These are phyloP conservation scores for Aspergillus ellipticus DNA, from an alignment of 495 filamentous ascomycete genomes.

Conservation along the genomic window DNA sequence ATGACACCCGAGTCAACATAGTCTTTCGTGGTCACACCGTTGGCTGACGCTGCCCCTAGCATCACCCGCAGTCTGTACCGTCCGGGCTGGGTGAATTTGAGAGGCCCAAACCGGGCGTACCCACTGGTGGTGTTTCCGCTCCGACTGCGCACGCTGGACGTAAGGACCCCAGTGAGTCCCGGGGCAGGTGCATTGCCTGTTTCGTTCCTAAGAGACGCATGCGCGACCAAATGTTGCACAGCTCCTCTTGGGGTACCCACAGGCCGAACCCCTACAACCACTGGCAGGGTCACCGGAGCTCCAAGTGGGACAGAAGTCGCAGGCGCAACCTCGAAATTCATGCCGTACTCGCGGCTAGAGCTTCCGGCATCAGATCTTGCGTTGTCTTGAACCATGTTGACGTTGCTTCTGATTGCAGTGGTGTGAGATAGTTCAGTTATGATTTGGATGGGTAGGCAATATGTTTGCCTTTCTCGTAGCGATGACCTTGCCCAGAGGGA, in stretches of 20 bases:
- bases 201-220: conserved; percentile 32
- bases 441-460: not conserved
- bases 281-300: conserved; percentile 32
- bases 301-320: conserved; percentile 27
- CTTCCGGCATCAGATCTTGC: conserved; percentile 9
- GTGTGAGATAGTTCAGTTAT: not conserved
- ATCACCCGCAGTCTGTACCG: conserved; percentile 37
- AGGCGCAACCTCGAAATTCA: conserved; percentile 34
- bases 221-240: conserved; percentile 32
- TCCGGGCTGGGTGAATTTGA: conserved; percentile 32
- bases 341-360: conserved; percentile 31
- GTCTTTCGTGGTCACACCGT: conserved; percentile 31
- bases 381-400: conserved; percentile 23
- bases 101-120: conserved; percentile 31
- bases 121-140: conserved; percentile 34
- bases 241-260: conserved; percentile 25
- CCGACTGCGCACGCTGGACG: conserved; percentile 36
- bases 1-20: conserved; percentile 35
- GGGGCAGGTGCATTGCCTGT: conserved; percentile 19
- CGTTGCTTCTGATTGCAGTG: not conserved
- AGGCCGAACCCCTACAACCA: conserved; percentile 33
- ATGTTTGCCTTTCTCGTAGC: not conserved
- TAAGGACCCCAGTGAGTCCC: conserved; percentile 30
- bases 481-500: not conserved
- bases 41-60: conserved; percentile 28